Percentiles rank a stretch among this genome's conserved stretches.
phyloP scores from a whole-genome alignment of 768 basidiomycete species.

The Lactarius sanguifluus region DNA sequence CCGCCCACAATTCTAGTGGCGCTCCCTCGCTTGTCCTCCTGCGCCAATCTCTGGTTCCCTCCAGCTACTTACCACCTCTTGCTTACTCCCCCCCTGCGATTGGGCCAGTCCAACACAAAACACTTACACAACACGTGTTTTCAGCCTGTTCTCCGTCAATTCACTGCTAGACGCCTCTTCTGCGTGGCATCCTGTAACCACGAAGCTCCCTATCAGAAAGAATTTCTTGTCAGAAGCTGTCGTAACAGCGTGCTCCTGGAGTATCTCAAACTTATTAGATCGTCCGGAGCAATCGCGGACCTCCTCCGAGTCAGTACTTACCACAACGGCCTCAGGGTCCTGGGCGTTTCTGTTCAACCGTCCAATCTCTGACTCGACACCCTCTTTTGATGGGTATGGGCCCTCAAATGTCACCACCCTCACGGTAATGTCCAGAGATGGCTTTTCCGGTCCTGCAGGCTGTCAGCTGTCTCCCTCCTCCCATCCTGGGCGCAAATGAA shows the following conservation, averaged over 20 bases:
- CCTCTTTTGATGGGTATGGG: slow-evolving; percentile 15
- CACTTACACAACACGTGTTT: slow-evolving; percentile 23
- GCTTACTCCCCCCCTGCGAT: neutral
- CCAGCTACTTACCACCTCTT: neutral
- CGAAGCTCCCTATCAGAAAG: slow-evolving; percentile 26
- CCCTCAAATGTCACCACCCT: slow-evolving; percentile 28
- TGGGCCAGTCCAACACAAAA: neutral
- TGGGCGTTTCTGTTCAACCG: slow-evolving; percentile 17
- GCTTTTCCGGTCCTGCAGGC: slow-evolving; percentile 27
- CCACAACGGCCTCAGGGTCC: slow-evolving; percentile 21
- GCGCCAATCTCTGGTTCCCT: slow-evolving; percentile 20
- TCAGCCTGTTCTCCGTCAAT: slow-evolving; percentile 23
- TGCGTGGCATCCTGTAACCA: slow-evolving; percentile 28
- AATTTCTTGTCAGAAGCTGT: slow-evolving; percentile 28
- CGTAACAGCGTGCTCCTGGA: slow-evolving; percentile 23
- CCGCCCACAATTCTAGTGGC: slow-evolving; percentile 29
- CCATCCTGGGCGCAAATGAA: slow-evolving; percentile 32
- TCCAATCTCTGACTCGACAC: slow-evolving; percentile 20
- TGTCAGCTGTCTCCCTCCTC: slow-evolving; percentile 29
- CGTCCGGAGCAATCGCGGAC: slow-evolving; percentile 29
- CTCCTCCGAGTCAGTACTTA: slow-evolving; percentile 16
- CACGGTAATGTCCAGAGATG: slow-evolving; percentile 27
- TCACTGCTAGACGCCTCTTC: slow-evolving; percentile 9
- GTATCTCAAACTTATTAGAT: slow-evolving; percentile 24
- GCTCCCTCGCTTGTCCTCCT: slow-evolving; percentile 12